These are phyloP conservation scores for Brassica napus DNA, from an alignment of 345 rosid species.

Conservation along the genomic window DNA sequence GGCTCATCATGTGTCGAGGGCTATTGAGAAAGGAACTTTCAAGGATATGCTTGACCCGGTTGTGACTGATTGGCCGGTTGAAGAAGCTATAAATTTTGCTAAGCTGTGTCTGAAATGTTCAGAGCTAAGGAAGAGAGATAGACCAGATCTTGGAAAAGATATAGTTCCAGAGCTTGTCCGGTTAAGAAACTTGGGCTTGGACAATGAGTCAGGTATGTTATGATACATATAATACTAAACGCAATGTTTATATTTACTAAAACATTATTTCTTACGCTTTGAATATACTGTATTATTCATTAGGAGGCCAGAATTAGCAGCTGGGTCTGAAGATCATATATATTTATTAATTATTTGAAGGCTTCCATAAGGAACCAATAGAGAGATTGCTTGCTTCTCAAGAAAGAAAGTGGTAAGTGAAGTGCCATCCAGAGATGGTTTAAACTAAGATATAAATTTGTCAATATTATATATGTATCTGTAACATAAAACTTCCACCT, in stretches of 20 bases:
- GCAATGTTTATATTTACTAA: not conserved
- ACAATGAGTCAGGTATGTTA: constrained; percentile 14
- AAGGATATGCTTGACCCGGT: constrained; percentile 62
- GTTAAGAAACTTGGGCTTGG: constrained; percentile 55
- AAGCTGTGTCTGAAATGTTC: constrained; percentile 62
- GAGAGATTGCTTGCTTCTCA: constrained; percentile 28
- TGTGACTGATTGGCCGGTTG: constrained; percentile 74
- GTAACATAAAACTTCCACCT: constrained; percentile 31
- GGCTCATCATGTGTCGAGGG: constrained; percentile 69
- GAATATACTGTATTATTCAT: not conserved
- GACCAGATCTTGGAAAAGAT: constrained; percentile 74
- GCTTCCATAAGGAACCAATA: constrained; percentile 7
- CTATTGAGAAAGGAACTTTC: constrained; percentile 68
- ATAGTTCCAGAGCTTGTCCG: constrained; percentile 73
- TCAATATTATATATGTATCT: constrained; percentile 17
- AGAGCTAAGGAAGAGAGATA: constrained; percentile 78
- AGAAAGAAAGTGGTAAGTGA: constrained; percentile 38
- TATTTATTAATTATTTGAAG: not conserved
- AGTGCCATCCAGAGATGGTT: constrained; percentile 19
- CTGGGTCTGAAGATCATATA: constrained; percentile 17
- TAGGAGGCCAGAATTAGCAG: constrained; percentile 18
- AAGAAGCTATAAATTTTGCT: constrained; percentile 62
- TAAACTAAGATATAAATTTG: not conserved
- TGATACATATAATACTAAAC: not conserved
- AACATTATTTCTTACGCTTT: not conserved